Base-by-base conservation (phyloP, 768 basidiomycete species). In the Termitomyces sp. region DNA sequence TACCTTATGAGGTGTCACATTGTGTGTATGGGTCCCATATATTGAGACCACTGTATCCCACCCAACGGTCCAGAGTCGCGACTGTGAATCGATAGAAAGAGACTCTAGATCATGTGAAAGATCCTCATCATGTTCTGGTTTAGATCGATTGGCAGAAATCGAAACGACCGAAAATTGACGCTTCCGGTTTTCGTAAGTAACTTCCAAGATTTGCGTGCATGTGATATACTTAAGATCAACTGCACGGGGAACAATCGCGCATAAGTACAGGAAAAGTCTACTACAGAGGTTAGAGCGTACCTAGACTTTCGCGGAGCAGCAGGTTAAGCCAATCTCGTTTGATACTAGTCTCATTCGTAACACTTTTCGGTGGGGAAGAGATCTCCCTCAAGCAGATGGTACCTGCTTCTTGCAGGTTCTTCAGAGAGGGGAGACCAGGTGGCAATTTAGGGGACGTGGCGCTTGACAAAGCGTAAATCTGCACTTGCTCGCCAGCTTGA, bases 211-310 rank as follows among this genome's bases (percentile, higher is more conserved):
- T 69, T 94, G 91, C 9, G 76, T 76, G 43, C 76, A 71, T 11
- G 84, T 83, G 63, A 92, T 73, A 68, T 87, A 90, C 69, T 86
- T 90, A 14, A 91, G 76, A 68, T 88, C 86, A 48, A 92, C 92
- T 94, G 54, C 51, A 61, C 29, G 43, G 63, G 64, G 20, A 63
- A 61, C 36, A 56, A 54, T 46, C 62, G 51, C 64, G 59, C 11
- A 56, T 56, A 5, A 45, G 31, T 8, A 43, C 42, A 47, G 52
- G 36, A 53, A 60, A 56, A 63, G 59, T 11, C 34, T 47, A 17
- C 10, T 49, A 38, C 51, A 59, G 12, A 37, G 8, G 15, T 9
- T 15, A 31, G 50, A 34, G 71, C 83, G 50, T 60, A 91, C 92
- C 86, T 57, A 94, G 76, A 45, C 79, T 69, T 74, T 94, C 92